These are phyloP conservation scores for Endocarpon pusillum DNA, from an alignment of 495 filamentous ascomycete species.

Conservation along the genomic window DNA sequence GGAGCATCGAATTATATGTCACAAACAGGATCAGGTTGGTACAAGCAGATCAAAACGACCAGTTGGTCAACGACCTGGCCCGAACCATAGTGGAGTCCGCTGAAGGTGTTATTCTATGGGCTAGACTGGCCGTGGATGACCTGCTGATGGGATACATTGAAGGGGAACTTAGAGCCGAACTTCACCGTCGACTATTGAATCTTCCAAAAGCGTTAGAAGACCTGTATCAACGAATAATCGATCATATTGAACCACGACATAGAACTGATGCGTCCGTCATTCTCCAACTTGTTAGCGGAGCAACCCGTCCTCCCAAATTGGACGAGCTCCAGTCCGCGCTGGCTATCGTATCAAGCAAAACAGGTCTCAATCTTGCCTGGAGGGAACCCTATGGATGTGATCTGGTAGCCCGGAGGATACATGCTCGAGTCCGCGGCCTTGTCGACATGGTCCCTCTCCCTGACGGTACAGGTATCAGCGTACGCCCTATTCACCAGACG, in stretches of 20 bases:
- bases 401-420: neutral
- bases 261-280: slow-evolving; percentile 1
- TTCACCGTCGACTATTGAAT: slow-evolving; percentile 5
- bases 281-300: slow-evolving; percentile 14
- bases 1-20: slow-evolving; percentile 19
- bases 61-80: slow-evolving; percentile 7
- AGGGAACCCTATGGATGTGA: slow-evolving; percentile 4
- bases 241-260: slow-evolving; percentile 10
- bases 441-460: neutral
- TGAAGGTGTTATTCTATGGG: slow-evolving; percentile 27
- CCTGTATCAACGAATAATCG: slow-evolving; percentile 11
- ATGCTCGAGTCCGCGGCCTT: neutral
- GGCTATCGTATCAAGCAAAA: no score
- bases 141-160: slow-evolving; percentile 4
- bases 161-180: slow-evolving; percentile 6
- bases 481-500: slow-evolving; percentile 7
- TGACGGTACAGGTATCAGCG: neutral
- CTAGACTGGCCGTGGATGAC: slow-evolving; percentile 4
- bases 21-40: slow-evolving; percentile 5
- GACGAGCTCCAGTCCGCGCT: no score
- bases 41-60: slow-evolving; percentile 1
- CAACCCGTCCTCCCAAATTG: no score
- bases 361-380: no score
- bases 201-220: slow-evolving; percentile 6
- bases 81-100: slow-evolving; percentile 15